Percentiles rank a stretch among this genome's conserved stretches.
These are phyloP conservation scores for Hymenoscyphus fructigenus DNA, from an alignment of 2,329 filamentous ascomycete species.

Conservation along the genomic window DNA sequence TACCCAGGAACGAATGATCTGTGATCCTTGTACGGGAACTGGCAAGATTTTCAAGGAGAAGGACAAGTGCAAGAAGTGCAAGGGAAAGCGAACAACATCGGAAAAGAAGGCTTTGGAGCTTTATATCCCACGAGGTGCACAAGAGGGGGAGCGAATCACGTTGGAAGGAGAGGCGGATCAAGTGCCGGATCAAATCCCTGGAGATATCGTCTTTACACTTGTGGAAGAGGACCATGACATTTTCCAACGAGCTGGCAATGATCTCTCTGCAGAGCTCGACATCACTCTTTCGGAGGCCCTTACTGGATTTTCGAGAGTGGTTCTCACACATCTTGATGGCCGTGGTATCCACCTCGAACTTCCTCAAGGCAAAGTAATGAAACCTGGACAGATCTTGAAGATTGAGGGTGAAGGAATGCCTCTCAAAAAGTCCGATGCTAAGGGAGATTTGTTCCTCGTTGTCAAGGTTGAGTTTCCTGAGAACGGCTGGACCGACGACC, in stretches of 20 bases:
- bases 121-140: conserved; percentile 86
- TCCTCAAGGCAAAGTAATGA: conserved; percentile 77
- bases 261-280: conserved; percentile 78
- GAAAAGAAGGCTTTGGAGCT: conserved; percentile 95
- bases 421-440: conserved; percentile 76
- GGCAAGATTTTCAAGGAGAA: conserved; percentile 91
- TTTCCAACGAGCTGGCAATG: conserved; percentile 80
- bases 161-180: conserved; percentile 95
- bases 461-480: conserved; percentile 88
- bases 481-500: conserved; percentile 75
- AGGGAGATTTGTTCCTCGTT: conserved; percentile 83
- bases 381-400: conserved; percentile 82
- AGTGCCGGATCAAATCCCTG: conserved; percentile 80
- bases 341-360: conserved; percentile 82
- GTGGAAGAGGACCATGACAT: conserved; percentile 76
- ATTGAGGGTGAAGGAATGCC: conserved; percentile 93
- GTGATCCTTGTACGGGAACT: conserved; percentile 80
- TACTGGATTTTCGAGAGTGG: conserved; percentile 84
- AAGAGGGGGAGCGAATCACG: conserved; percentile 85
- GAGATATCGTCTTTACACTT: conserved; percentile 89
- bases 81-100: conserved; percentile 81
- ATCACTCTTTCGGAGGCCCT: conserved; percentile 82
- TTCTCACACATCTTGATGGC: conserved; percentile 89
- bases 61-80: conserved; percentile 98
- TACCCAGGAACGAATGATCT: conserved; percentile 75